Conservation (phyloP, 352 stramenopile species). For the Elongisporangium prolatum region DNA sequence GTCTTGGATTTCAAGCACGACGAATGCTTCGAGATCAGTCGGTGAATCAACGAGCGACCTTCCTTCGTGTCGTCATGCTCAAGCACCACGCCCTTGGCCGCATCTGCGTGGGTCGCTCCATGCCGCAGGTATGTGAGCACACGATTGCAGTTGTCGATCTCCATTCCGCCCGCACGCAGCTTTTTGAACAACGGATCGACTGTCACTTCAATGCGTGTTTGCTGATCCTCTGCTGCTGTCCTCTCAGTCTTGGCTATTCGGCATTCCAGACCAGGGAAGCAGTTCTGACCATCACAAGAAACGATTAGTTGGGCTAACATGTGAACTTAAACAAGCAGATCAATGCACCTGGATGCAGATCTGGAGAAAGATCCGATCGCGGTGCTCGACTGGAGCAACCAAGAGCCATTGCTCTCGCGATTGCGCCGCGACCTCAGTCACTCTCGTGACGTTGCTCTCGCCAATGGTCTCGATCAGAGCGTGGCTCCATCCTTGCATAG, state of each 20-base stretch:
- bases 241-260: constrained; percentile 26
- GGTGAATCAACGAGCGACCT: constrained; percentile 51
- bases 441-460: background rate
- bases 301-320: too few species aligned
- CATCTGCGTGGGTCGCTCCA: constrained; percentile 26
- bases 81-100: constrained; percentile 43
- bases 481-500: constrained; percentile 37
- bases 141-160: constrained; percentile 33
- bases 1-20: constrained; percentile 65
- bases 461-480: constrained; percentile 32
- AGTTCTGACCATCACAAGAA: constrained; percentile 28
- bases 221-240: constrained; percentile 6
- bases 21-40: constrained; percentile 48
- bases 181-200: constrained; percentile 73
- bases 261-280: constrained; percentile 65
- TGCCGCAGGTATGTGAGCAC: constrained; percentile 58
- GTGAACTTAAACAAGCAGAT: background rate
- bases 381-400: constrained; percentile 35
- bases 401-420: constrained; percentile 19
- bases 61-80: constrained; percentile 62
- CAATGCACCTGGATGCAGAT: constrained; percentile 65
- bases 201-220: constrained; percentile 40
- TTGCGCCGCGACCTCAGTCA: constrained; percentile 19
- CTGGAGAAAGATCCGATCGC: constrained; percentile 60
- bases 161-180: constrained; percentile 45